Conservation (phyloP, 2,329 filamentous ascomycete genomes). For the Metarhizium humberi region DNA sequence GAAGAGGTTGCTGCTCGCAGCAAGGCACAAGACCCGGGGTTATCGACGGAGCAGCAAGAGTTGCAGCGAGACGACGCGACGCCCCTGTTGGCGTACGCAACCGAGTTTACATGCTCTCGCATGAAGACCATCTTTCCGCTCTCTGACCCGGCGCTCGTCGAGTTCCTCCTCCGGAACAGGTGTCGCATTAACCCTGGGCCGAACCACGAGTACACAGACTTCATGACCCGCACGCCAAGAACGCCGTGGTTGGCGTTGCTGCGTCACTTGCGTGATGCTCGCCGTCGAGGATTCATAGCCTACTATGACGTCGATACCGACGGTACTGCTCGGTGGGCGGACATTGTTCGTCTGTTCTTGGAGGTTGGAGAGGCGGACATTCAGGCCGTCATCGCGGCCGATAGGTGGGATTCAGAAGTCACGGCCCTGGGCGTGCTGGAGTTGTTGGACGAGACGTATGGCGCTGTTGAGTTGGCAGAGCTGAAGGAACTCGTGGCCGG, state of each 20-base stretch:
- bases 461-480: slow-evolving; percentile 10
- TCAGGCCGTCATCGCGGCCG: no score
- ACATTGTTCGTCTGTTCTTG: no score
- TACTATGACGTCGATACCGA: no score
- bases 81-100: slow-evolving; percentile 22
- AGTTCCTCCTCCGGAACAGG: slow-evolving; percentile 12
- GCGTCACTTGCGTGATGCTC: no score
- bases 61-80: slow-evolving; percentile 12
- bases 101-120: slow-evolving; percentile 24
- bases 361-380: no score
- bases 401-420: slow-evolving; percentile 17
- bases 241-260: slow-evolving; percentile 8
- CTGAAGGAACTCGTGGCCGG: slow-evolving; percentile 5
- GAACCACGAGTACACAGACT: no score
- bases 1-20: no score
- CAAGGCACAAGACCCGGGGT: no score
- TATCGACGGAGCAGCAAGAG: no score
- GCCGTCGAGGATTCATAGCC: no score
- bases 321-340: no score
- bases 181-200: slow-evolving; percentile 10
- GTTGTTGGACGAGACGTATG: slow-evolving; percentile 17
- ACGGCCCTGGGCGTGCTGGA: slow-evolving; percentile 18
- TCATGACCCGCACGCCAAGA: slow-evolving; percentile 2
- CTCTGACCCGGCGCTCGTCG: slow-evolving; percentile 18
- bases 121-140: slow-evolving; percentile 24